A percentile compares a stretch with the other conserved stretches of the same genome.
Conservation (phyloP, 345 rosid genomes). For the Syzygium aromaticum region DNA sequence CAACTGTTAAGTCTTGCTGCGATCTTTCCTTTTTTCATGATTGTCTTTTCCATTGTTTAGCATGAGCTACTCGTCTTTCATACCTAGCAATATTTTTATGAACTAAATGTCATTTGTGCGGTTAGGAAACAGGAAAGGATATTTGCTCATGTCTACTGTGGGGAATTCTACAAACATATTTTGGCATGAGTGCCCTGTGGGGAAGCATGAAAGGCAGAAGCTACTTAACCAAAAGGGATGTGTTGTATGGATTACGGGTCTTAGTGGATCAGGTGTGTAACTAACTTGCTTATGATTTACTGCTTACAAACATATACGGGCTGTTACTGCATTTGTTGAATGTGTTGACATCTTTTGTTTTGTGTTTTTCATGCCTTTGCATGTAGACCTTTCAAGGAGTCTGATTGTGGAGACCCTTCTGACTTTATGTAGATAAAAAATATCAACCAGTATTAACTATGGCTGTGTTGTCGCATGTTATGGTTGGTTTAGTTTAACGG, state of each 20-base stretch:
- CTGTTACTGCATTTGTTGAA: background rate
- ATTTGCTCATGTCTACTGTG: slow-evolving; percentile 48
- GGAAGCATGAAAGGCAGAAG: slow-evolving; percentile 69
- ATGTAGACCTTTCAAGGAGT: background rate
- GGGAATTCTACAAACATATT: slow-evolving; percentile 68
- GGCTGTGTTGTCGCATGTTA: background rate
- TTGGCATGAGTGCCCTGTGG: slow-evolving; percentile 89
- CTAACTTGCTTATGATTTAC: background rate
- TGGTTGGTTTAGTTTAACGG: background rate
- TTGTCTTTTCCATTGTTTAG: background rate
- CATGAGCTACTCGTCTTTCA: background rate
- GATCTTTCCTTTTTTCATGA: background rate
- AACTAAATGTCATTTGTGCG: background rate
- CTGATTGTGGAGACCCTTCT: background rate
- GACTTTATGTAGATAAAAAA: background rate
- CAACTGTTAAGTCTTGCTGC: background rate
- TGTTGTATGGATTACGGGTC: slow-evolving; percentile 94
- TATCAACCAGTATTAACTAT: background rate
- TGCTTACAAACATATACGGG: background rate
- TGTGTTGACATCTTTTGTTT: background rate
- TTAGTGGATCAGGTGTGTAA: slow-evolving; percentile 83
- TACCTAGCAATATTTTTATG: background rate
- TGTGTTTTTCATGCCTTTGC: background rate
- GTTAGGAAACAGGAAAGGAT: slow-evolving; percentile 5
- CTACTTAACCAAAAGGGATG: slow-evolving; percentile 80